These are phyloP conservation scores for Hypocrella siamensis DNA, from an alignment of 2,329 filamentous ascomycete genomes.

Conservation along the genomic window DNA sequence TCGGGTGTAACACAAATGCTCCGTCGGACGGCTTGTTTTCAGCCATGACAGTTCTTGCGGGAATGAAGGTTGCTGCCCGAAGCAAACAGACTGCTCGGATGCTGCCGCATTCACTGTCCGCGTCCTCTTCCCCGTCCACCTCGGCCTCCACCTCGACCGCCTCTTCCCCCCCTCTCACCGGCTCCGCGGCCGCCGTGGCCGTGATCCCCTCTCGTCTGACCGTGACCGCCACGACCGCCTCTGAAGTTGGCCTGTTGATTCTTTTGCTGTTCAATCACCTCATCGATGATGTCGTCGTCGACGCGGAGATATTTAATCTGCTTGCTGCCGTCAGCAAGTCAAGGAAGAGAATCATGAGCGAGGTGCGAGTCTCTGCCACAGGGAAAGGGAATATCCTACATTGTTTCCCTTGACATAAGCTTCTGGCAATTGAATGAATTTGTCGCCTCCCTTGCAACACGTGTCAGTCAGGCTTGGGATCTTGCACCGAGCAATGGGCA, in stretches of 20 bases:
- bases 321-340: background rate
- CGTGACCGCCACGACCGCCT: constrained; percentile 47
- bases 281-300: constrained; percentile 89
- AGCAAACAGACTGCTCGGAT: too few species aligned
- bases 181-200: constrained; percentile 27
- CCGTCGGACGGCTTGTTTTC: too few species aligned
- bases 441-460: constrained; percentile 60
- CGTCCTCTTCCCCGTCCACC: constrained; percentile 18
- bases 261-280: constrained; percentile 85
- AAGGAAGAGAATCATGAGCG: background rate
- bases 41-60: too few species aligned
- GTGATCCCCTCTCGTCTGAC: constrained; percentile 42
- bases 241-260: constrained; percentile 47
- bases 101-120: constrained; percentile 9
- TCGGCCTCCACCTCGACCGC: constrained; percentile 22
- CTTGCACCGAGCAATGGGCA: background rate
- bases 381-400: constrained; percentile 29
- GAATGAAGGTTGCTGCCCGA: too few species aligned
- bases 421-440: constrained; percentile 81
- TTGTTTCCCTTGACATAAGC: constrained; percentile 97
- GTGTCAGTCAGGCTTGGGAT: background rate
- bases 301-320: constrained; percentile 98
- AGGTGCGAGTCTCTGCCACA: background rate
- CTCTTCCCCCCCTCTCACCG: too few species aligned
- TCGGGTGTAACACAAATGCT: too few species aligned